phyloP scores from a whole-genome alignment of 768 basidiomycete genomes.

The Lentinula edodes region DNA sequence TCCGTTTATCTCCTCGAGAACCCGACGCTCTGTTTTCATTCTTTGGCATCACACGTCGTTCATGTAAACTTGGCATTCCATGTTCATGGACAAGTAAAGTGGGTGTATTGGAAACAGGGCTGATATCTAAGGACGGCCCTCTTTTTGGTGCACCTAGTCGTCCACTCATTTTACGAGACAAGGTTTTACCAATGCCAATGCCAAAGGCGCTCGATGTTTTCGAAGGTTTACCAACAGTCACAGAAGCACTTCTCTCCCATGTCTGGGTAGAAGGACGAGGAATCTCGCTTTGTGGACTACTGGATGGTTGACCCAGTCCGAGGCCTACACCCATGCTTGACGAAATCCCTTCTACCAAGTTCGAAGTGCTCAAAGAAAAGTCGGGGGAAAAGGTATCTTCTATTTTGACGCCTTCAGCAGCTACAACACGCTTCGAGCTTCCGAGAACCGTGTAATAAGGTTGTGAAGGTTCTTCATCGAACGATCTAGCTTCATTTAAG shows the following conservation, averaged over 20 bases:
- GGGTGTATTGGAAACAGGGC: not conserved
- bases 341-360: slow-evolving; percentile 6
- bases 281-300: not conserved
- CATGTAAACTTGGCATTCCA: slow-evolving; percentile 29
- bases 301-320: not conserved
- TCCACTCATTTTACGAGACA: slow-evolving; percentile 31
- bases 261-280: not conserved
- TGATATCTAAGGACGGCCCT: not conserved
- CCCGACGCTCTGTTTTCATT: slow-evolving; percentile 4
- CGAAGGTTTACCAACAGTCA: not conserved
- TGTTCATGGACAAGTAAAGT: not conserved
- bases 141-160: slow-evolving; percentile 17
- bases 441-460: slow-evolving; percentile 61
- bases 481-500: not conserved
- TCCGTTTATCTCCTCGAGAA: not conserved
- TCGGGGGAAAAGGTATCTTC: slow-evolving; percentile 19
- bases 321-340: slow-evolving; percentile 9
- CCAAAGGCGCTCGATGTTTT: not conserved
- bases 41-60: slow-evolving; percentile 13
- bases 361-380: slow-evolving; percentile 4
- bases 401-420: slow-evolving; percentile 39
- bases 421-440: slow-evolving; percentile 34
- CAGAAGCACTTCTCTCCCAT: not conserved
- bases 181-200: slow-evolving; percentile 16
- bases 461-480: slow-evolving; percentile 10